Conservation (phyloP, 352 stramenopile genomes). For the Globisporangium camurandrum region DNA sequence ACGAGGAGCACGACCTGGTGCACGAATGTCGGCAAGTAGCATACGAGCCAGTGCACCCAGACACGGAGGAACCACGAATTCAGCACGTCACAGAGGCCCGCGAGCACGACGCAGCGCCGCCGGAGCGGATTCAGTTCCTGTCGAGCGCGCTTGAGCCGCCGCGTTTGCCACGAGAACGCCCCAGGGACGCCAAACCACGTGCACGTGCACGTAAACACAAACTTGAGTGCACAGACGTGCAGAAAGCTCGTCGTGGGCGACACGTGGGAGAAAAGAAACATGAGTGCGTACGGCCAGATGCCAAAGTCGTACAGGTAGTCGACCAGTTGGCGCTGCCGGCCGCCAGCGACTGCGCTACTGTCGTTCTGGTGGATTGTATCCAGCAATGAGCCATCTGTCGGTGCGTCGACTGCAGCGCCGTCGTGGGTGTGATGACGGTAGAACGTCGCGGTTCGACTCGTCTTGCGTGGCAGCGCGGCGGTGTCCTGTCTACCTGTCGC, state of each 20-base stretch:
- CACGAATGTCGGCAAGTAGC: slow-evolving; percentile 27
- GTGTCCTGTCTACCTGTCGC: not conserved
- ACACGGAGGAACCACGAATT: slow-evolving; percentile 50
- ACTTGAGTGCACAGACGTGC: slow-evolving; percentile 49
- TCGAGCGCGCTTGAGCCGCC: slow-evolving; percentile 35
- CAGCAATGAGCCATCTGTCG: not conserved
- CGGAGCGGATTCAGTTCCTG: slow-evolving; percentile 38
- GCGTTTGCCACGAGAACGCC: slow-evolving; percentile 44
- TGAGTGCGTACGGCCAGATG: slow-evolving; percentile 68
- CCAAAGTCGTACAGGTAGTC: slow-evolving; percentile 66
- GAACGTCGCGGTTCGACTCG: slow-evolving; percentile 26
- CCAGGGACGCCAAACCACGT: slow-evolving; percentile 60
- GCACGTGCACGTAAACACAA: slow-evolving; percentile 59
- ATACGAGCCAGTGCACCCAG: slow-evolving; percentile 54
- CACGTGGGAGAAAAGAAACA: slow-evolving; percentile 43
- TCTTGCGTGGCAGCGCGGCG: not conserved
- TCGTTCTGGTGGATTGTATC: not conserved
- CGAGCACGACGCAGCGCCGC: slow-evolving; percentile 43
- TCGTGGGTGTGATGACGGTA: slow-evolving; percentile 15
- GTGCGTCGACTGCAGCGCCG: not conserved
- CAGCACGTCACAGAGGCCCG: slow-evolving; percentile 44
- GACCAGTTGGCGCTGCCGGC: slow-evolving; percentile 17
- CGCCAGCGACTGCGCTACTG: not conserved
- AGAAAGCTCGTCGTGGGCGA: slow-evolving; percentile 31
- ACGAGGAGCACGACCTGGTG: slow-evolving; percentile 10